Percentiles rank a stretch among this genome's conserved stretches.
Evolutionary conservation across 2,329 filamentous ascomycete genomes (phyloP).

Genomic region (Xylaria sp.): DNA sequence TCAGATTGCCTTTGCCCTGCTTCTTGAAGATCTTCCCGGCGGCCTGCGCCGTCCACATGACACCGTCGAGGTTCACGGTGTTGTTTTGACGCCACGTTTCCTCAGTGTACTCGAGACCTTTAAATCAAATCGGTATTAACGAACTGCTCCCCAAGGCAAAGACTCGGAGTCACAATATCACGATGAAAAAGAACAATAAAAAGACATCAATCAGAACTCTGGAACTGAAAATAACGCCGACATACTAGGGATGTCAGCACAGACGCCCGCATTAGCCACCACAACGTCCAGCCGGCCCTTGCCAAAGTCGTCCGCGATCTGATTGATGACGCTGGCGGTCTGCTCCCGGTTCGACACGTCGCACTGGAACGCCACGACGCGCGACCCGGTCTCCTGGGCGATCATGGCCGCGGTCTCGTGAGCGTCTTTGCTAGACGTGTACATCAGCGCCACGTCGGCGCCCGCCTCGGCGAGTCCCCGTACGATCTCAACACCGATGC

Average conservation of each 20-base stretch:
- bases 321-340: constrained; percentile 31
- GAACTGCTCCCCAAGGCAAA: neutral
- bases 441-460: constrained; percentile 31
- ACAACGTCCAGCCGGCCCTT: constrained; percentile 36
- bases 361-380: constrained; percentile 22
- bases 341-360: constrained; percentile 32
- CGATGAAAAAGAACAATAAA: too few species aligned
- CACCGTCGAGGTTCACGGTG: constrained; percentile 39
- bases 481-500: constrained; percentile 32
- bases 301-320: constrained; percentile 35
- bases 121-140: neutral
- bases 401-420: constrained; percentile 22
- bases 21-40: constrained; percentile 36
- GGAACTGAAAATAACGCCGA: neutral
- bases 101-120: constrained; percentile 36
- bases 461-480: constrained; percentile 29
- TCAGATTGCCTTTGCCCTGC: constrained; percentile 25
- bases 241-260: constrained; percentile 31
- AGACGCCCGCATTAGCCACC: constrained; percentile 40
- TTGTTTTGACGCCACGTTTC: constrained; percentile 36
- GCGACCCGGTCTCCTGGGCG: constrained; percentile 8
- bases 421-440: constrained; percentile 30
- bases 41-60: constrained; percentile 41
- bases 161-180: neutral
- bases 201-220: too few species aligned